Conservation (phyloP, 441 rosid species). For the Macaranga tanarius region DNA sequence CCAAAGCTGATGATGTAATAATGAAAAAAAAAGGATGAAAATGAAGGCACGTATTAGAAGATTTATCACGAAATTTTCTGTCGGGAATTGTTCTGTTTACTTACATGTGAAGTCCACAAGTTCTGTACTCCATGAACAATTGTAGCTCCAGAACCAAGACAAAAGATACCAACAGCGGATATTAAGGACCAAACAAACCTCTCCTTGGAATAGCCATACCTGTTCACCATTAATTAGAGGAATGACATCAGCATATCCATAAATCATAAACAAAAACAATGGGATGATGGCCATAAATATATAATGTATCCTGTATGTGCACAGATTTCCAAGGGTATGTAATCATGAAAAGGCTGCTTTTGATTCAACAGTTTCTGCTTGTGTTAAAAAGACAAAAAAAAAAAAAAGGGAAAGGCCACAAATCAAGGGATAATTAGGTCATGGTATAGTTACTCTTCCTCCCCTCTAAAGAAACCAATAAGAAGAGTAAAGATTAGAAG, state of each 20-base stretch:
- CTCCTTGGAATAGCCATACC: constrained; percentile 98
- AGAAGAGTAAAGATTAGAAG: not conserved
- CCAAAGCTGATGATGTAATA: constrained; percentile 11
- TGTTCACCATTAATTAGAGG: constrained; percentile 34
- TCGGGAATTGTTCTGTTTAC: constrained; percentile 11
- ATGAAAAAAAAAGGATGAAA: constrained; percentile 16
- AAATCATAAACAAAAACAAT: constrained; percentile 13
- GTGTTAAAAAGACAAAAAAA: no score
- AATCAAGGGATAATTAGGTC: not conserved
- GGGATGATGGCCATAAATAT: not conserved
- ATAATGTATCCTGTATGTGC: not conserved
- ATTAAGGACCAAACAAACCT: constrained; percentile 99
- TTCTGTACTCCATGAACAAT: constrained; percentile 91
- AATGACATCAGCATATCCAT: constrained; percentile 18
- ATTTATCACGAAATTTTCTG: not conserved
- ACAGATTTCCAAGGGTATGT: not conserved
- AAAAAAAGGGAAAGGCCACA: not conserved
- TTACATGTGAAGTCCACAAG: constrained; percentile 80
- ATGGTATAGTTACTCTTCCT: no score
- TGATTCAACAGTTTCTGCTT: not conserved
- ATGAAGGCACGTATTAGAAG: not conserved
- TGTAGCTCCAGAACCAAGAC: constrained; percentile 99
- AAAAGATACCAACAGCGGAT: constrained; percentile 99
- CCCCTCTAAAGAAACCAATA: no score
- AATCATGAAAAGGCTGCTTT: not conserved